Percentiles rank a stretch among this genome's conserved stretches.
These are phyloP conservation scores for Colletotrichum coccodes DNA, from an alignment of 2,329 filamentous ascomycete species.

Conservation along the genomic window DNA sequence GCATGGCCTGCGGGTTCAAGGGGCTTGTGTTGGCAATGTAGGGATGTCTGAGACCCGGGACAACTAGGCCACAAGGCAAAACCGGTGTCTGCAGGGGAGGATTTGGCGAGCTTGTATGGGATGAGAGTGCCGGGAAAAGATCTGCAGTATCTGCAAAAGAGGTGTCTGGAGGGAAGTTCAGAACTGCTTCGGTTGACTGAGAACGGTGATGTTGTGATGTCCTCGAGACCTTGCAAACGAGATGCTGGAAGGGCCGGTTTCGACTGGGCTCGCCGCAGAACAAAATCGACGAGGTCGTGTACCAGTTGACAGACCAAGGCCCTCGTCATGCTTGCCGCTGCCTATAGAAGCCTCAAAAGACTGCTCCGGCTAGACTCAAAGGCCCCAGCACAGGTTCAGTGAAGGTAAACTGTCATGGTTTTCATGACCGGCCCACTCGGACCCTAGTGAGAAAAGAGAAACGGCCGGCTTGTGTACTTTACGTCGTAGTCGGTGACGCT, in stretches of 20 bases:
- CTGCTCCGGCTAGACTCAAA: background rate
- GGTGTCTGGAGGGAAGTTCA: background rate
- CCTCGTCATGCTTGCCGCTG: background rate
- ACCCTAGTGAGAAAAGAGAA: too few relatives aligned
- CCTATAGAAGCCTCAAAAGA: background rate
- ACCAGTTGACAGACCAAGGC: background rate
- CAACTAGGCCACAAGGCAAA: constrained; percentile 4
- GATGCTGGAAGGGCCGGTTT: background rate
- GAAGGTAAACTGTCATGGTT: background rate
- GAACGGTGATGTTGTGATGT: background rate
- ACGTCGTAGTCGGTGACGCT: too few relatives aligned
- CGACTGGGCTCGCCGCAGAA: too few relatives aligned
- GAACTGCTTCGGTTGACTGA: background rate
- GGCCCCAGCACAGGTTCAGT: background rate
- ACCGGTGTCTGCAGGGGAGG: background rate
- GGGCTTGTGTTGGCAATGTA: constrained; percentile 12
- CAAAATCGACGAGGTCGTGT: background rate
- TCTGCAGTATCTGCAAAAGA: background rate
- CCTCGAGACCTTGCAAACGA: background rate
- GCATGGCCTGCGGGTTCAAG: constrained; percentile 5
- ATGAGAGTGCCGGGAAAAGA: background rate
- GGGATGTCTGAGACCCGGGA: constrained; percentile 26
- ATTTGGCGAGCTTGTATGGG: background rate
- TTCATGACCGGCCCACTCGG: too few relatives aligned
- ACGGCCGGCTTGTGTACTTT: too few relatives aligned